Conservation (phyloP, 306 rosid genomes). For the Citrullus colocynthis region DNA sequence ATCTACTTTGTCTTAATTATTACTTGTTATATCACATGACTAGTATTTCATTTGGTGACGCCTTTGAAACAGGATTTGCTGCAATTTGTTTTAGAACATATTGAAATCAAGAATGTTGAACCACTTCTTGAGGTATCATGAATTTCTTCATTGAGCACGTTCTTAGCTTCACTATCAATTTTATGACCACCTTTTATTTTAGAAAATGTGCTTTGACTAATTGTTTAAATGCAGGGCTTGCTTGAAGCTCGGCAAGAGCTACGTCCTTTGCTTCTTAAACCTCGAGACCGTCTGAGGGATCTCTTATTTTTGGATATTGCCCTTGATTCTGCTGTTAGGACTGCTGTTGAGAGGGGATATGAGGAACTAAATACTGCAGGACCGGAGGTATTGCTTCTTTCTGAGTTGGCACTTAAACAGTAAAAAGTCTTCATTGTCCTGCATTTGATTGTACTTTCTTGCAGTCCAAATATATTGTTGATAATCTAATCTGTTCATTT, state of each 20-base stretch:
- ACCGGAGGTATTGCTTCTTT: conserved; percentile 50
- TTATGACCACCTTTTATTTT: conserved; percentile 4
- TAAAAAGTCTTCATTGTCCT: background rate
- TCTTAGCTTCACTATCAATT: background rate
- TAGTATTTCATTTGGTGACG: background rate
- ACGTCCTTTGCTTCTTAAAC: conserved; percentile 48
- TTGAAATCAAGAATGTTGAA: conserved; percentile 70
- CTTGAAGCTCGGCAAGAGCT: conserved; percentile 91
- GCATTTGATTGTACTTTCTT: background rate
- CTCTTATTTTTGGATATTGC: conserved; percentile 90
- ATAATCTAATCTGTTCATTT: conserved; percentile 18
- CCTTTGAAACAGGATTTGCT: conserved; percentile 47
- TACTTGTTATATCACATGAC: conserved; percentile 11
- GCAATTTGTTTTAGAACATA: conserved; percentile 52
- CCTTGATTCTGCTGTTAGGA: conserved; percentile 92
- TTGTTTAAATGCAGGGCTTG: conserved; percentile 46
- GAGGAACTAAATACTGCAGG: conserved; percentile 72
- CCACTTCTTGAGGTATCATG: conserved; percentile 68
- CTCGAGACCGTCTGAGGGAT: conserved; percentile 80
- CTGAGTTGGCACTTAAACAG: background rate
- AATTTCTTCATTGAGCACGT: conserved; percentile 9
- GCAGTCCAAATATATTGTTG: conserved; percentile 12
- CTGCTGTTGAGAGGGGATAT: conserved; percentile 82
- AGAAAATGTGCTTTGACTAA: background rate
- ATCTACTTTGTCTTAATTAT: conserved; percentile 4